Conservation (phyloP, 371 early-diverging fungal genomes). For the Dinochytrium kinnereticum region DNA sequence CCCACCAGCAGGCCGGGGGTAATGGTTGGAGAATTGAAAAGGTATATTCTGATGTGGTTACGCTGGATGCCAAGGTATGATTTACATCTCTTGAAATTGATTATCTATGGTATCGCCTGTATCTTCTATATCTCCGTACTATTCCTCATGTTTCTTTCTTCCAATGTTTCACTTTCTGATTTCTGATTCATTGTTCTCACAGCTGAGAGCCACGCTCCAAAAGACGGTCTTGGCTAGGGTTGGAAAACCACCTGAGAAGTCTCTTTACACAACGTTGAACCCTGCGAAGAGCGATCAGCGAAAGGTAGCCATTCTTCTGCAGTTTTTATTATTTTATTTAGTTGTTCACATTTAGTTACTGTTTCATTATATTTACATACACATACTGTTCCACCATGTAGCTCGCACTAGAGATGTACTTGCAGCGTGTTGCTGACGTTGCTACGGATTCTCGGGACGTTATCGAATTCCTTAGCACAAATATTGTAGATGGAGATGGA, state of each 20-base stretch:
- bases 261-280: constrained; percentile 58
- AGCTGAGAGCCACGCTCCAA: constrained; percentile 58
- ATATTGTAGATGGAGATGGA: constrained; percentile 55
- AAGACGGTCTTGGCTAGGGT: constrained; percentile 55
- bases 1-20: constrained; percentile 9
- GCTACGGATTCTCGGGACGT: constrained; percentile 65
- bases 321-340: background rate
- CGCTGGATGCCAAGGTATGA: constrained; percentile 72
- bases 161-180: too few species aligned
- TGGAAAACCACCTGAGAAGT: constrained; percentile 79
- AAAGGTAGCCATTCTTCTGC: constrained; percentile 20
- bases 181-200: too few species aligned
- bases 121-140: too few species aligned
- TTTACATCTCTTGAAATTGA: background rate
- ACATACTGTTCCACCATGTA: constrained; percentile 19
- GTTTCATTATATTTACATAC: background rate
- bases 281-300: constrained; percentile 47
- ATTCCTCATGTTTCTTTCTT: too few species aligned
- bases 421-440: constrained; percentile 67
- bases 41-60: constrained; percentile 76
- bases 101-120: background rate
- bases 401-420: constrained; percentile 76
- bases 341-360: background rate
- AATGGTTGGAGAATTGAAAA: constrained; percentile 78
- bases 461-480: constrained; percentile 75